Evolutionary conservation across 2,329 filamentous ascomycete genomes (phyloP).

Genomic region (Fusarium succisae): DNA sequence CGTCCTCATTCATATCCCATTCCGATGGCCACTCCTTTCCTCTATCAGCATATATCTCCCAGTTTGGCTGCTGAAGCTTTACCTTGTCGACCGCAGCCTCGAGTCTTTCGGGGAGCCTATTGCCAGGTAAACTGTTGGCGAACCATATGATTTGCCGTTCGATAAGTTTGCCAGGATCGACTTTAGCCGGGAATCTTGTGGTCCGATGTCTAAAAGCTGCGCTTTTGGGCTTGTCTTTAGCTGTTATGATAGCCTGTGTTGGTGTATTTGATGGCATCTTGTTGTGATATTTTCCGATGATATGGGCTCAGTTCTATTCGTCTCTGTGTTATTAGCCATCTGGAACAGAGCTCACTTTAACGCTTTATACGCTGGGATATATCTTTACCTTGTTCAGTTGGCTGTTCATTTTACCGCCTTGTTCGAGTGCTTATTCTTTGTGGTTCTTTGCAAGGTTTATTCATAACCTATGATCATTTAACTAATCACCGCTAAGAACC

Average conservation of each 20-base stretch:
- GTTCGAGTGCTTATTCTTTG: no score
- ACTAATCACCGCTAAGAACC: no score
- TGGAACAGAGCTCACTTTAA: no score
- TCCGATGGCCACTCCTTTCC: neutral
- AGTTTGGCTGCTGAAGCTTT: neutral
- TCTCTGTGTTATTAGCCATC: accelerated
- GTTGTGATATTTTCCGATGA: accelerated
- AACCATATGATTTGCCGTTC: neutral
- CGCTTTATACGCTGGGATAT: no score
- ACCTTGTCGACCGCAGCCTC: neutral
- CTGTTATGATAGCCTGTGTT: no score
- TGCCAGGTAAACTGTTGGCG: neutral
- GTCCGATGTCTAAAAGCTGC: neutral
- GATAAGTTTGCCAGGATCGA: accelerated
- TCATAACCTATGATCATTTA: no score
- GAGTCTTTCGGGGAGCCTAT: neutral
- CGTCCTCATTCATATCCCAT: neutral
- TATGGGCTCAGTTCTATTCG: no score
- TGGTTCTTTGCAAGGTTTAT: no score
- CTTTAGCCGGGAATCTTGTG: neutral
- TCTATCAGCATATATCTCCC: neutral
- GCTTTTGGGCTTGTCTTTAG: neutral
- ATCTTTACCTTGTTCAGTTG: no score
- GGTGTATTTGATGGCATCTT: neutral
- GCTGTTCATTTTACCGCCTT: no score